These are phyloP conservation scores for Cladophialophora yegresii DNA, from an alignment of 2,329 filamentous ascomycete genomes.

Conservation along the genomic window DNA sequence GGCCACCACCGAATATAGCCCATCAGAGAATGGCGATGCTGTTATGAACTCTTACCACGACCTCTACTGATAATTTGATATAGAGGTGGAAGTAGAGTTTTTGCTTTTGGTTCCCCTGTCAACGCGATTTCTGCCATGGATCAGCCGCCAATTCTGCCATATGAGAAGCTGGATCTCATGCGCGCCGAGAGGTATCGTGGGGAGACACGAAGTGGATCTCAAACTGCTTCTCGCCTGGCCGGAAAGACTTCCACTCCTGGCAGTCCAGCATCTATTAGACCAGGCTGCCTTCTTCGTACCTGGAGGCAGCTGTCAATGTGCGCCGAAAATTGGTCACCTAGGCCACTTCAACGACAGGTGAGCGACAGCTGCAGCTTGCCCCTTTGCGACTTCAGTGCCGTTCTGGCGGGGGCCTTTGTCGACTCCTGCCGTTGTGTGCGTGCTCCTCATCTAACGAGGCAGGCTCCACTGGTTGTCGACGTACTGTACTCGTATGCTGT, in stretches of 20 bases:
- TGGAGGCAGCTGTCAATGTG: not conserved
- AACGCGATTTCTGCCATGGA: not conserved
- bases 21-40: not conserved
- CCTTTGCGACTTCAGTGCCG: not conserved
- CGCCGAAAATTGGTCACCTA: not conserved
- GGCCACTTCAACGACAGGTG: not conserved
- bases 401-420: no score
- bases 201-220: not conserved
- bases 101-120: not conserved
- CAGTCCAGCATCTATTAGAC: no score
- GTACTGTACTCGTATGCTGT: not conserved
- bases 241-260: no score
- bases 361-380: not conserved
- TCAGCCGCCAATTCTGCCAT: fast-evolving
- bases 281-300: not conserved
- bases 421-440: not conserved
- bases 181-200: not conserved
- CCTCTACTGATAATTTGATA: not conserved
- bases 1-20: not conserved
- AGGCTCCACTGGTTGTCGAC: not conserved
- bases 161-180: fast-evolving
- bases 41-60: not conserved
- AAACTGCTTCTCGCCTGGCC: not conserved
- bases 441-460: not conserved
- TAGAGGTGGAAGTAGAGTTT: not conserved